Base-by-base conservation (phyloP, 805 yeast genomes). In the Lachancea cidri region DNA sequence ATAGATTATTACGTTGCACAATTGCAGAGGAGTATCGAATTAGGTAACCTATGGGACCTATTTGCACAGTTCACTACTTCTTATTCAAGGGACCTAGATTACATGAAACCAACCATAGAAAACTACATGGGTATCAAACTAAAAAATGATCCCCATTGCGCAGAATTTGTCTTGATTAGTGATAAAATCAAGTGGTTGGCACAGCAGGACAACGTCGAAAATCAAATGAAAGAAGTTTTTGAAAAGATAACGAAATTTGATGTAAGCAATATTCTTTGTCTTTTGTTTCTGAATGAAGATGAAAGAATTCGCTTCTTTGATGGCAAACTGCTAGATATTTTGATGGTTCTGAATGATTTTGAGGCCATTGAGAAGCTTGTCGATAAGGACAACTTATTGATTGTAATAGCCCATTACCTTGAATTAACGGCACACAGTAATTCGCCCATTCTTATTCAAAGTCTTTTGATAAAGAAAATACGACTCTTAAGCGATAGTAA, bases 281-380 rank as follows among this genome's bases (percentile, higher is more conserved):
- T 54, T 9, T 32, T 47, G 30, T 37, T 52, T 7, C 14, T 48
- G 2, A 42, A 41, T 5, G 39, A 35, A 25, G 37, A 36, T 7
- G 38, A 31, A 7, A 35, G 35, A 13, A 35, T 35, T 6, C 27
- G 32, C 5, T 17, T 27, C 11, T 29, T 45, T 24, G 40, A 35
- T 6, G 42, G 42, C 6, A 44, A 47, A 17, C 34, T 46, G 17
- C 45, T 58, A 9, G 45, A 52, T 2, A 39, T 49, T 13, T 48
- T 41, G 13, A 20, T 54, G 35, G 33, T 49, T 8, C 48, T 45
- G 38, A 55, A 55, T 45, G 65, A 58, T 43, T 61, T 56, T 36
- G 33, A 42, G 15, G 47, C 46, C 7, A 45, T 61, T 6, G 62
- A 61, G 29, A 31, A 27, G 16, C 42, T 17, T 2, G 27, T 51